Evolutionary conservation across 2,329 filamentous ascomycete species (phyloP).

Genomic region (Dothideomycetes sp.): DNA sequence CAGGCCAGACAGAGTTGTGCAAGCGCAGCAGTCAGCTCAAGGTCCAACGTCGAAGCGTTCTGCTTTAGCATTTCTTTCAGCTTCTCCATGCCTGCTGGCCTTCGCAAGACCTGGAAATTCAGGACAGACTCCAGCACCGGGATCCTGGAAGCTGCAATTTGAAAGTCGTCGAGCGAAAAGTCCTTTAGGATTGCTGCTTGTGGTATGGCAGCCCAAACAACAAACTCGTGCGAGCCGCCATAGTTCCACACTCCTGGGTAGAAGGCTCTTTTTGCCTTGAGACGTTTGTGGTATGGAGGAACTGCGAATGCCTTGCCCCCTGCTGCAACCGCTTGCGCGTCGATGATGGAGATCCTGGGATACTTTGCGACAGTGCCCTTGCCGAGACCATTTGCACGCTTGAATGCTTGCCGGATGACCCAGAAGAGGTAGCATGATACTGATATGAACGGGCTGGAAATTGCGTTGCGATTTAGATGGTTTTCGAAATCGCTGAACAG

Average conservation of each 20-base stretch:
- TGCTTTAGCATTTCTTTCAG: neutral
- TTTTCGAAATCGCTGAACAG: neutral
- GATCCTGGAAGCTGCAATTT: neutral
- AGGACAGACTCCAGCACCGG: neutral
- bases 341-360: neutral
- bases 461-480: constrained; percentile 1
- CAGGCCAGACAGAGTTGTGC: neutral
- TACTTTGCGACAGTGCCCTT: neutral
- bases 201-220: neutral
- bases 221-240: neutral
- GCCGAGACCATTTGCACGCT: no score
- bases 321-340: neutral
- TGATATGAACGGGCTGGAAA: constrained; percentile 3
- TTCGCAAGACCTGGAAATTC: neutral
- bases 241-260: neutral
- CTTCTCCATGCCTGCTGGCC: neutral
- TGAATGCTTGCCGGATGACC: no score
- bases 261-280: neutral
- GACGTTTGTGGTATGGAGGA: neutral
- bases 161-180: constrained; percentile 1
- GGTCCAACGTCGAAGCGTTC: neutral
- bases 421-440: neutral
- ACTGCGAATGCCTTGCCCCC: neutral
- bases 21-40: neutral
- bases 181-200: neutral